Base-by-base conservation (phyloP, 768 basidiomycete species). In the Suillus spraguei region DNA sequence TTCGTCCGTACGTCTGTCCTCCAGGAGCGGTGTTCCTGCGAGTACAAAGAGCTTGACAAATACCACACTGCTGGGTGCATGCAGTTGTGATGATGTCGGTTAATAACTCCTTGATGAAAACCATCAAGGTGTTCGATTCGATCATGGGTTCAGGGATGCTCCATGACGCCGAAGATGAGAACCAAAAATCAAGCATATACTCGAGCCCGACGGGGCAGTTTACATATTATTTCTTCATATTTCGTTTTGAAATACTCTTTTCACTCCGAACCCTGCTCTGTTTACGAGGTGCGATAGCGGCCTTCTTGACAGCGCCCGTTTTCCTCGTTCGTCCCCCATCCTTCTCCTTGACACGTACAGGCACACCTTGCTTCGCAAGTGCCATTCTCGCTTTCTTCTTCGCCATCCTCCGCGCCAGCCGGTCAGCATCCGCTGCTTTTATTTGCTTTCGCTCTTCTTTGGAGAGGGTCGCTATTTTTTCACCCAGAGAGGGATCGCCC, bases 381-480 rank as follows among this genome's bases (percentile, higher is more conserved):
- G 80, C 73, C 68, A 81, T 83, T 67, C 89, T 81, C 39, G 87
- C 84, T 76, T 90, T 91, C 78, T 97, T 97, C 86, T 98, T 97
- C 47, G 92, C 94, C 74, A 95, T 72, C 63, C 97, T 82, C 55
- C 97, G 80, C 47, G 89, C 91, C 47, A 94, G 81, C 33, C 97
- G 88, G 64, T 92, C 93, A 1, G 87, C 82, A 73, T 99, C 90
- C 28, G 83, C 71, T 3, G 88, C 82, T 77, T 99, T 99, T 64
- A 80, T 85, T 49, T 85, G 81, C 79, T 96, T 97, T 64, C 97
- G 85, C 65, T 91, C 92, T 24, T 93, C 91, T 75, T 95, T 95
- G 17, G 90, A 84, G 46, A 98, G 79, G 59, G 87, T 83, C 38
- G 84, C 86, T 35, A 99, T 80, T 71, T 88, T 88, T 68, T 86